Evolutionary conservation across 2,329 filamentous ascomycete genomes (phyloP).

Genomic region (Pseudovirgaria hyperparasitica): DNA sequence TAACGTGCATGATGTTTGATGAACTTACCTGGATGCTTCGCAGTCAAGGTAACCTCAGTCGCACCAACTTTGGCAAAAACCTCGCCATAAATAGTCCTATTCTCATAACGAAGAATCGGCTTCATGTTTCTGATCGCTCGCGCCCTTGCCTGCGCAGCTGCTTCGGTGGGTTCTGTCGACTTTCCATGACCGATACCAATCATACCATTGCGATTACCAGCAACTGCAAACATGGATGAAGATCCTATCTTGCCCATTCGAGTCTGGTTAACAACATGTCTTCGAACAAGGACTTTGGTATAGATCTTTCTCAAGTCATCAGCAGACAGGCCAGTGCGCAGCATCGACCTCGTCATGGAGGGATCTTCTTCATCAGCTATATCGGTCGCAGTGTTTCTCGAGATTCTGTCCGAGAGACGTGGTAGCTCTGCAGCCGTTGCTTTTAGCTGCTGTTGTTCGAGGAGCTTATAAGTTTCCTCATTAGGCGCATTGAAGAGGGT

Average conservation of each 20-base stretch:
- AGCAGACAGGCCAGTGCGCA: constrained; percentile 42
- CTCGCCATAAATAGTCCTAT: constrained; percentile 80
- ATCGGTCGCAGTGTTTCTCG: constrained; percentile 20
- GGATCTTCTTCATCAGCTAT: constrained; percentile 30
- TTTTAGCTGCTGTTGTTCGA: constrained; percentile 32
- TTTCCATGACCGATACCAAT: constrained; percentile 87
- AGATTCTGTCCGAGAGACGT: constrained; percentile 26
- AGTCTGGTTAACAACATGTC: constrained; percentile 80
- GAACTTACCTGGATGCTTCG: constrained; percentile 72
- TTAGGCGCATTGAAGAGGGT: constrained; percentile 35
- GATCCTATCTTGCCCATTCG: constrained; percentile 86
- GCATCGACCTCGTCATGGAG: constrained; percentile 38
- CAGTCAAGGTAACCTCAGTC: constrained; percentile 68
- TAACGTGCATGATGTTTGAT: constrained; percentile 1
- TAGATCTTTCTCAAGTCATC: constrained; percentile 40
- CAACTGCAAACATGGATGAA: constrained; percentile 63
- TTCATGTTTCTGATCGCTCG: constrained; percentile 83
- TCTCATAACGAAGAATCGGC: constrained; percentile 83
- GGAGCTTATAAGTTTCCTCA: constrained; percentile 33
- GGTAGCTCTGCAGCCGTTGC: constrained; percentile 40
- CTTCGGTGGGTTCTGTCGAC: constrained; percentile 58
- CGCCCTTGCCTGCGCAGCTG: constrained; percentile 59
- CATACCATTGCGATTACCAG: constrained; percentile 75
- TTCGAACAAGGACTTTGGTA: constrained; percentile 60
- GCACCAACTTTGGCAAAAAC: constrained; percentile 75